phyloP scores from a whole-genome alignment of 495 filamentous ascomycete genomes.

The Lichenothelia convexa region DNA sequence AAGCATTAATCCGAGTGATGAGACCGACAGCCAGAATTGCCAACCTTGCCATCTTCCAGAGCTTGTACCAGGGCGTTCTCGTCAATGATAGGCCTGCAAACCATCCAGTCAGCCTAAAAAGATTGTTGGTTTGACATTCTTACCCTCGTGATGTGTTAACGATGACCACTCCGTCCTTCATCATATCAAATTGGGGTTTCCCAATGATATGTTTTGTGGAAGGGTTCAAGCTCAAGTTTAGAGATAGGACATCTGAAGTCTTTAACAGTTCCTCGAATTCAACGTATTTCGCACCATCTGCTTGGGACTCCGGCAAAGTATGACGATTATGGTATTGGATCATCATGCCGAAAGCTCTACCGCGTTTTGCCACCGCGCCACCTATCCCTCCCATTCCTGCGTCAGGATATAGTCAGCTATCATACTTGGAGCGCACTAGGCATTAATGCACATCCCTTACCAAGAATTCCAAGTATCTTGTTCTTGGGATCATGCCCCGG shows the following conservation, averaged over 20 bases:
- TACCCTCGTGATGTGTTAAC: no score
- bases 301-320: slow-evolving; percentile 11
- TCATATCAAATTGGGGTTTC: slow-evolving; percentile 16
- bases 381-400: slow-evolving; percentile 92
- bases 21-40: no score
- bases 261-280: slow-evolving; percentile 21
- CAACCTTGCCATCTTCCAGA: slow-evolving; percentile 18
- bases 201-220: slow-evolving; percentile 20
- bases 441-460: no score
- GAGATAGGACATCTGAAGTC: slow-evolving; percentile 20
- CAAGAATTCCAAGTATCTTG: slow-evolving; percentile 38
- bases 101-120: no score
- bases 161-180: slow-evolving; percentile 23
- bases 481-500: slow-evolving; percentile 27
- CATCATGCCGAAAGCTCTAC: slow-evolving; percentile 22
- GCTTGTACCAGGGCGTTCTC: slow-evolving; percentile 22
- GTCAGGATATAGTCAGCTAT: no score
- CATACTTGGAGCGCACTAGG: no score
- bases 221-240: slow-evolving; percentile 20
- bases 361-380: slow-evolving; percentile 20
- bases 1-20: no score
- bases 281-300: slow-evolving; percentile 20
- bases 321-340: slow-evolving; percentile 23
- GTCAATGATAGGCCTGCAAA: slow-evolving; percentile 21
- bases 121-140: no score